Evolutionary conservation across 1,284 basidiomycete species (phyloP).

Genomic region (Coniferiporia weirii): DNA sequence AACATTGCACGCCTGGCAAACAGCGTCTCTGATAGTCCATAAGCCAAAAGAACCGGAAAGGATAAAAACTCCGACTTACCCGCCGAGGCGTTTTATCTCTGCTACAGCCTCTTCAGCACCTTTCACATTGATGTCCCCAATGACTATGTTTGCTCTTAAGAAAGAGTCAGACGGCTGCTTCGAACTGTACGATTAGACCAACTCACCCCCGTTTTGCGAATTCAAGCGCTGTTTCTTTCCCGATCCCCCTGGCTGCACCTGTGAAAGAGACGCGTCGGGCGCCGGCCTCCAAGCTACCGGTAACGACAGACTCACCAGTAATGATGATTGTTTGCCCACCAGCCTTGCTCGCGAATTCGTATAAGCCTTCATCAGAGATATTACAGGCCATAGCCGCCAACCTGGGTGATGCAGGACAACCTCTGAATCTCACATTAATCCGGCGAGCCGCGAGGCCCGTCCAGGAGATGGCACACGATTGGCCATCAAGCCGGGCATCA

Average conservation of each 20-base stretch:
- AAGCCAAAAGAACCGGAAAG: not conserved
- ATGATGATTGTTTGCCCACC: conserved; percentile 50
- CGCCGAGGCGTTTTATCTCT: conserved; percentile 39
- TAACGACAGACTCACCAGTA: conserved; percentile 36
- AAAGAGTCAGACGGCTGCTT: not conserved
- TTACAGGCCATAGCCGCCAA: conserved; percentile 19
- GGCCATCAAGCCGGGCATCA: no score
- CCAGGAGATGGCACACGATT: no score
- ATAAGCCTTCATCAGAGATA: conserved; percentile 42
- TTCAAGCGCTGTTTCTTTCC: conserved; percentile 40
- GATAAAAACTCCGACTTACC: conserved; percentile 35
- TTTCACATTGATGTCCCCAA: conserved; percentile 44
- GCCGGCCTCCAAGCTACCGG: not conserved
- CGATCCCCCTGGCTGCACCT: conserved; percentile 56
- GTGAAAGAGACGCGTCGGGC: not conserved
- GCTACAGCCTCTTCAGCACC: conserved; percentile 37
- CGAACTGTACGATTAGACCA: not conserved
- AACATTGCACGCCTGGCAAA: conserved; percentile 44
- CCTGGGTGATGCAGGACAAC: not conserved
- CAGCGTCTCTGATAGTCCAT: conserved; percentile 35
- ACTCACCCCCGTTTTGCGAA: conserved; percentile 45
- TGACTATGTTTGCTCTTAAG: conserved; percentile 48
- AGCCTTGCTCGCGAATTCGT: conserved; percentile 36
- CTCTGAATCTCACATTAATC: not conserved
- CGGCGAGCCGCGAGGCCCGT: no score